Conservation (phyloP, 768 basidiomycete genomes). For the Tulasnella sp. region DNA sequence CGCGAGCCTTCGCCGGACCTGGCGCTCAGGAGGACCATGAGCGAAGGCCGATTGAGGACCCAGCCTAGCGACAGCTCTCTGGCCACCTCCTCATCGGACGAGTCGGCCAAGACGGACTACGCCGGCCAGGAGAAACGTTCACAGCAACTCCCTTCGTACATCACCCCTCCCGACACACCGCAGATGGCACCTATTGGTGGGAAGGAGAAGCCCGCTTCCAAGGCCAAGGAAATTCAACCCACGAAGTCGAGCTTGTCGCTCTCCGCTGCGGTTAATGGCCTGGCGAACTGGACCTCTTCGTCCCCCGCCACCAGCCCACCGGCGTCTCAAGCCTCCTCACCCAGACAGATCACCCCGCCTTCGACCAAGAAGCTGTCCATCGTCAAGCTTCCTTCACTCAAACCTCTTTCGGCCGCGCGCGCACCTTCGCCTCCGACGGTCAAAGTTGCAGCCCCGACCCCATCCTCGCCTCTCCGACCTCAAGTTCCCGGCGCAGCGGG, state of each 20-base stretch:
- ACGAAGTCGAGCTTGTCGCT: slow-evolving; percentile 34
- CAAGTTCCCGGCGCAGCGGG: neutral
- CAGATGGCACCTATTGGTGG: slow-evolving; percentile 9
- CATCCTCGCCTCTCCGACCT: neutral
- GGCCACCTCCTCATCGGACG: neutral
- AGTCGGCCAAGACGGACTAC: slow-evolving; percentile 1
- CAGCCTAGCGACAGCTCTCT: slow-evolving; percentile 3
- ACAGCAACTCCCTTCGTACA: slow-evolving; percentile 12
- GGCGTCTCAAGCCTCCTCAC: neutral
- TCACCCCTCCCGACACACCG: slow-evolving; percentile 30
- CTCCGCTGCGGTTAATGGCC: neutral
- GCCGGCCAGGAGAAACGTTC: neutral
- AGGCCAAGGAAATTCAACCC: neutral
- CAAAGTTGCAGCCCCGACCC: slow-evolving; percentile 35
- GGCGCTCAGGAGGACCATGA: slow-evolving; percentile 9
- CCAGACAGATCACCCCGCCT: slow-evolving; percentile 30
- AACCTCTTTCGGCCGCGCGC: slow-evolving; percentile 7
- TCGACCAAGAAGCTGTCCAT: slow-evolving; percentile 42
- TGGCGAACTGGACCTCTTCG: neutral
- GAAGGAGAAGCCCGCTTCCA: neutral
- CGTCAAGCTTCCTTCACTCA: slow-evolving; percentile 38
- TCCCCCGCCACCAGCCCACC: neutral
- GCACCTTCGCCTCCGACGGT: slow-evolving; percentile 37
- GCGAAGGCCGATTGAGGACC: neutral
- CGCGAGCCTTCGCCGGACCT: neutral